Base-by-base conservation (phyloP, 495 filamentous ascomycete species). In the Daldinia childiae region DNA sequence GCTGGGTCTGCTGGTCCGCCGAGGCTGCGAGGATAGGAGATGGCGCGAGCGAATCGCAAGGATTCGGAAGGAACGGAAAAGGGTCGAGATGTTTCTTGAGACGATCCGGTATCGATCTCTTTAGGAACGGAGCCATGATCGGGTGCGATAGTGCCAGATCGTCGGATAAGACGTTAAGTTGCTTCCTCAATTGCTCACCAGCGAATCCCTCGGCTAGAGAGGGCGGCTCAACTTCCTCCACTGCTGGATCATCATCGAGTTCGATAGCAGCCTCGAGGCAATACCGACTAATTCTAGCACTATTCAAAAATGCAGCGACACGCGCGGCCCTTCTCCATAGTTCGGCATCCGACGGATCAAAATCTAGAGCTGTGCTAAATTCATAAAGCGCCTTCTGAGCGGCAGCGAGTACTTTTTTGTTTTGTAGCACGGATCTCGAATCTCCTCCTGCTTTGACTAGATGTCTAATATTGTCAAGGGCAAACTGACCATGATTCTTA, bases 401-500 rank as follows among this genome's bases (percentile, higher is more conserved):
- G n/a, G 82, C 77, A 1, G 79, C 71, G 36, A 79, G 76, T 14
- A 84, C 76, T 5, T 80, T 77, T 36, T 79, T 43, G 17, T 85
- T 78, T 29, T 80, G 66, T 1, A 86, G 79, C 6, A 79, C 63
- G 0, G 78, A 71, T 34, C 79, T 58, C 1, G 77, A 63, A 4
- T 74, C 66, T 1, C 65, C 57, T 7, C 75, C 70, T 7, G 81
- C 77, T 34, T 88, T 89, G 19, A 78, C 63, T 32, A 76, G 74
- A 60, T 82, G 71, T 57, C 79, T 83, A 21, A 97, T 83, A 58
- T 86, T 83, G 72, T 99, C 95, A 27, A 99, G 83, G 24, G 90
- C 79, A 76, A 94, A 98, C 74, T 97, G 90, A 57, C 93, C 96
- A 80, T 94, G 89, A 77, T 98, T 98, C 75, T 99, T 99, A 83